Evolutionary conservation across 2,329 filamentous ascomycete genomes (phyloP), one percentile per base, ranked within the genome.

Genomic region (Penicillium thymicola): DNA sequence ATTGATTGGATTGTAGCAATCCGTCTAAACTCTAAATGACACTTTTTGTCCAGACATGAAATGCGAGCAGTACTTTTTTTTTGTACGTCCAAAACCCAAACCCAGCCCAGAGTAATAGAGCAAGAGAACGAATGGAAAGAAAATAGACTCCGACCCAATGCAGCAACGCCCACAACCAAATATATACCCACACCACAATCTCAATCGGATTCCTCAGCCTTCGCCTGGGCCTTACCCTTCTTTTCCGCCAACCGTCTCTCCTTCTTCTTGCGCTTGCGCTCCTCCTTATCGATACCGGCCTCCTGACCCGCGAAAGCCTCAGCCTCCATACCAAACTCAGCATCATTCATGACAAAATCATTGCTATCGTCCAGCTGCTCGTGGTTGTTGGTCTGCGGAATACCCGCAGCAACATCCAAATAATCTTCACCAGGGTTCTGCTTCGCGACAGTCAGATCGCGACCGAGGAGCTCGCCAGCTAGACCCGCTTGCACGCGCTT

Each of bases 201-300:
- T 64, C 43, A 61, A 55, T 67, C 63, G 54, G 64, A 67, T 40
- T 64, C 62, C 51, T 64, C 65, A 40, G 63, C 65, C 66, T 67
- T 70, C 13, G 54, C 54, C 58, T 68, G 69, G 14, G 70, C 66
- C 63, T 70, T 73, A 30, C 71, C 68, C 71, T 71, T 75, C 61
- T 71, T 72, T 67, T 79, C 72, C 48, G 77, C 77, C 64, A 76
- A 72, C 55, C 75, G 74, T 65, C 79, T 76, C 66, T 79, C 78
- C 69, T 82, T 84, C 78, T 85, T 85, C 57, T 75, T 77, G 61
- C 75, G 75, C 71, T 81, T 84, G 59, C 81, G 75, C 53, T 80
- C 79, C 60, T 81, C 81, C 68, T 81, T 81, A 59, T 82, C 79
- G 47, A 76, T 60, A 46, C 65, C 71, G 47, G 72, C 76, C 51